phyloP scores from a whole-genome alignment of 1,284 basidiomycete species.

The Malassezia psittaci region DNA sequence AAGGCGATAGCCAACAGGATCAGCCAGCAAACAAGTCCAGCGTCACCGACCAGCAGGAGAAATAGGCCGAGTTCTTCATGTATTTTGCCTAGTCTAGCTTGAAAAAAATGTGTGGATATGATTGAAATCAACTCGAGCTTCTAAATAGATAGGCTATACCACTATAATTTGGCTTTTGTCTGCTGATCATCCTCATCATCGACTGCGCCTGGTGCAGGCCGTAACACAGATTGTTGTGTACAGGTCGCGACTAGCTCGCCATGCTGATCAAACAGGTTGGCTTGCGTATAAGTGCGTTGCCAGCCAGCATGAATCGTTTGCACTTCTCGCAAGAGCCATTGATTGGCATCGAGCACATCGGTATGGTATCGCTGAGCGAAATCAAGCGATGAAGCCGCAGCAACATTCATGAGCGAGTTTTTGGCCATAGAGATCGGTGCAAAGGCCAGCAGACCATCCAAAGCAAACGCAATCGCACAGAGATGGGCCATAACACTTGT shows the following conservation, averaged over 20 bases:
- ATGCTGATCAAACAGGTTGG: conserved; percentile 21
- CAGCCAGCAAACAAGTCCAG: conserved; percentile 22
- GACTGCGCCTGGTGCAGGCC: background rate
- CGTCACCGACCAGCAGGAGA: conserved; percentile 10
- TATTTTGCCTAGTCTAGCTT: background rate
- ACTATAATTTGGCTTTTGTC: background rate
- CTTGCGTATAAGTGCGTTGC: conserved; percentile 28
- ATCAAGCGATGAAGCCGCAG: conserved; percentile 30
- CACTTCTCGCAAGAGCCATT: conserved; percentile 30
- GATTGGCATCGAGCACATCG: conserved; percentile 23
- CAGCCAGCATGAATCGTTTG: conserved; percentile 22
- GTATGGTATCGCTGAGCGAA: conserved; percentile 34
- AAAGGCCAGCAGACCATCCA: conserved; percentile 38
- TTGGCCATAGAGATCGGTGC: conserved; percentile 34
- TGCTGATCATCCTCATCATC: background rate
- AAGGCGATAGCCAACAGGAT: conserved; percentile 19
- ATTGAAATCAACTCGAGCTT: background rate
- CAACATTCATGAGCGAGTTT: conserved; percentile 20
- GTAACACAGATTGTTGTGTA: conserved; percentile 27
- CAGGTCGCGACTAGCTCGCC: conserved; percentile 22
- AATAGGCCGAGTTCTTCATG: background rate
- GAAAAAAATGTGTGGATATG: no score
- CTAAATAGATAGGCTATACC: background rate
- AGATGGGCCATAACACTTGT: conserved; percentile 15
- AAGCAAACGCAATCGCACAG: conserved; percentile 18